Base-by-base conservation (phyloP, 2,329 filamentous ascomycete species). In the Magnaporthales sp. region DNA sequence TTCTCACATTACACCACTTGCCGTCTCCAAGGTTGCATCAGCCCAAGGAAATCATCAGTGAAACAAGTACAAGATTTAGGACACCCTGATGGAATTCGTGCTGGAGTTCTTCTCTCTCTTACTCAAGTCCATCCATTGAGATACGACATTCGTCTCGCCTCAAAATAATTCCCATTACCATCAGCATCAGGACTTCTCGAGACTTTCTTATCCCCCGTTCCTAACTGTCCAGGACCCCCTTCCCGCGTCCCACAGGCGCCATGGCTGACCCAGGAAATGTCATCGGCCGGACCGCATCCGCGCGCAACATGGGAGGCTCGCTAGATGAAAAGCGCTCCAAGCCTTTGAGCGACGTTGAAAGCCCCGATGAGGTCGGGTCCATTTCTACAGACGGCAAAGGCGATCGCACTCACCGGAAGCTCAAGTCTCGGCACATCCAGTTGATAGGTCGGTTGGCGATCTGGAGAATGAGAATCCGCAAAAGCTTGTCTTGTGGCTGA, bases 361-460 rank as follows among this genome's bases (percentile, higher is more conserved):
- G 29, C 65, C 46, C 22, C 24, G 46, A 67, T n/a, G 69, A 70
- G 64, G 64, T 32, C 66, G 67, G 46, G 13, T 70, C 67, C 9
- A 66, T 66, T 46, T 7, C 62, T 13, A 26, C n/a, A 10, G 63
- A 24, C 61, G 65, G 63, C 58, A 66, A 66, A 10, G 71, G 68
- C 22, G 80, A 83, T 67, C 72, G 78, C 9, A 85, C 83, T 1
- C 81, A 85, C 64, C 80, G 84, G 62, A 80, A 75, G 67, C 80
- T 86, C 68, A 86, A 85, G 73, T 76, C 82, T 26, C 80, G 84
- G 1, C 84, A 86, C 69, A 85, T 87, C 62, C 84, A 87, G 71
- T 76, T 86, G 32, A 86, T 86, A 71, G 74, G 73, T 73, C 54
- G 11, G 67, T 63, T 26, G 27, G 9, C 22, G 51, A 9, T 11